A percentile compares a stretch with the other conserved stretches of the same genome.
These are phyloP conservation scores for Orbilia javanica DNA, from an alignment of 2,329 filamentous ascomycete genomes.

Conservation along the genomic window DNA sequence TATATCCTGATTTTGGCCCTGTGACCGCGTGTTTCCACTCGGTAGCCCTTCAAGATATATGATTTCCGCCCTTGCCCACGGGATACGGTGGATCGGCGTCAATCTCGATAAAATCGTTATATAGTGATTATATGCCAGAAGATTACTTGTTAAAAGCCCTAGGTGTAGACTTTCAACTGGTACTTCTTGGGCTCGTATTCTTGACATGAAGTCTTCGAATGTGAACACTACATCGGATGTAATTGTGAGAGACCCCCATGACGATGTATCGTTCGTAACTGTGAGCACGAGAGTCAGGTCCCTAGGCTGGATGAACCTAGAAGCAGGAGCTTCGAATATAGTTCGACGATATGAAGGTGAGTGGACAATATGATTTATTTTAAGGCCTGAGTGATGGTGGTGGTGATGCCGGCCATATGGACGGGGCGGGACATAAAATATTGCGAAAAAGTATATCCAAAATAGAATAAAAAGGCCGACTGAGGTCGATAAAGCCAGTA, in stretches of 20 bases:
- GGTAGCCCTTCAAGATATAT: slow-evolving; percentile 26
- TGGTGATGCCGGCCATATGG: neutral
- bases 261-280: slow-evolving; percentile 36
- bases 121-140: slow-evolving; percentile 9
- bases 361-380: slow-evolving; percentile 15
- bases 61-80: slow-evolving; percentile 36
- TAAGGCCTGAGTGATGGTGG: neutral
- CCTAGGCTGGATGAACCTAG: neutral
- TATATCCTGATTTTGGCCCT: neutral
- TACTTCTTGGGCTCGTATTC: slow-evolving; percentile 19
- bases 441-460: neutral
- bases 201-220: slow-evolving; percentile 29
- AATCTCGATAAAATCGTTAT: slow-evolving; percentile 10
- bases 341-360: slow-evolving; percentile 20
- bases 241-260: slow-evolving; percentile 24
- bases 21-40: neutral
- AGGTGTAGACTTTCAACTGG: slow-evolving; percentile 14
- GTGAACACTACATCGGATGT: neutral
- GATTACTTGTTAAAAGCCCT: slow-evolving; percentile 24
- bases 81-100: neutral
- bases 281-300: slow-evolving; percentile 30
- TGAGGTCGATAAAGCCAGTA: neutral
- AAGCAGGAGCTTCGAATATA: slow-evolving; percentile 1
- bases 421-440: neutral
- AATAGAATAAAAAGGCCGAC: neutral